Percentiles rank a stretch among this genome's conserved stretches.
Evolutionary conservation across 768 basidiomycete species (phyloP).

Genomic region (Russula olivacea): DNA sequence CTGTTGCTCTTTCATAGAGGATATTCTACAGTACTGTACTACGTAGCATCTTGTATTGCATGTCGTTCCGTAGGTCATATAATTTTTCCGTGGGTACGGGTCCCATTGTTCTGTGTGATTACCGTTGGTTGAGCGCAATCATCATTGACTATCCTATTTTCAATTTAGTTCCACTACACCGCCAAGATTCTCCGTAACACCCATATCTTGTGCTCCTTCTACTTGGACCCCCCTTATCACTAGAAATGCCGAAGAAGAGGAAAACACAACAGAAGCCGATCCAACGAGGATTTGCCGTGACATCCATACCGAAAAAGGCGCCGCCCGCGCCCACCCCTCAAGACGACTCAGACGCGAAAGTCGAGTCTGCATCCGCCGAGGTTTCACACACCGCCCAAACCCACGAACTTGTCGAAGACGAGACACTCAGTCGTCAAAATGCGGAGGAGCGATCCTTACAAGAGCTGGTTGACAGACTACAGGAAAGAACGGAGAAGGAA

Average conservation of each 20-base stretch:
- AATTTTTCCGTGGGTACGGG: constrained; percentile 21
- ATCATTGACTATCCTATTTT: background rate
- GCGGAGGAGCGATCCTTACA: constrained; percentile 58
- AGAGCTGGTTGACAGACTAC: constrained; percentile 68
- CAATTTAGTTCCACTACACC: background rate
- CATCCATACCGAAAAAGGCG: constrained; percentile 75
- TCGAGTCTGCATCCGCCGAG: background rate
- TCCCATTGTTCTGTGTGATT: background rate
- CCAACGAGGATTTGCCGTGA: constrained; percentile 72
- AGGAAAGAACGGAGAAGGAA: constrained; percentile 87
- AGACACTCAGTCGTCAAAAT: constrained; percentile 36
- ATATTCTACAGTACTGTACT: constrained; percentile 22
- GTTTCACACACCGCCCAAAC: background rate
- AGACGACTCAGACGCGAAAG: constrained; percentile 21
- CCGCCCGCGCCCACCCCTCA: constrained; percentile 30
- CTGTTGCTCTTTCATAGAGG: constrained; percentile 17
- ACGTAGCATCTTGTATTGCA: constrained; percentile 22
- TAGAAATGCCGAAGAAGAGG: constrained; percentile 74
- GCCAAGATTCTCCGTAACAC: background rate
- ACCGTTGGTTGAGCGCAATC: background rate
- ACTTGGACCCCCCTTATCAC: constrained; percentile 4
- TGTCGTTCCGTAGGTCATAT: constrained; percentile 26
- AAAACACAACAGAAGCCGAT: constrained; percentile 74
- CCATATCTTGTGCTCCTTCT: constrained; percentile 15
- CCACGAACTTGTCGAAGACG: constrained; percentile 4